Evolutionary conservation across 1,284 basidiomycete genomes (phyloP).

Genomic region (Cryptococcus jaspeensis): DNA sequence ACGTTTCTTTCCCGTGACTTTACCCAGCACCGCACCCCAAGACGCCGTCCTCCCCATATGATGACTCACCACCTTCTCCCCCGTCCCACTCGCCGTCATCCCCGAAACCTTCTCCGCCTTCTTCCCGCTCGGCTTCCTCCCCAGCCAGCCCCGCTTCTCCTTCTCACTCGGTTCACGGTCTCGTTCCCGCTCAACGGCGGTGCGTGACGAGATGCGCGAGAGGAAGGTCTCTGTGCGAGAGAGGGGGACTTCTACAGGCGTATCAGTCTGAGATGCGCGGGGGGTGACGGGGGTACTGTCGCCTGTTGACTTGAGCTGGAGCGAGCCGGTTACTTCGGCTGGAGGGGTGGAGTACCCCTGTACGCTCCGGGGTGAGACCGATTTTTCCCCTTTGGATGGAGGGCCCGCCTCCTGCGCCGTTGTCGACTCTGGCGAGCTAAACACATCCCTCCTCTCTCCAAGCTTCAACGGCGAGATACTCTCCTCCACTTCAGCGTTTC

Average conservation of each 20-base stretch:
- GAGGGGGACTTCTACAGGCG: background rate
- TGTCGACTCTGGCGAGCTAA: no score
- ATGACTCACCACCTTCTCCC: background rate
- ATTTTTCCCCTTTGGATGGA: no score
- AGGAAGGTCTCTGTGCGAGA: constrained; percentile 1
- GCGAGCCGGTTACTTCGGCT: no score
- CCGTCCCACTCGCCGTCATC: background rate
- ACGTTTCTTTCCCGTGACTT: constrained; percentile 13
- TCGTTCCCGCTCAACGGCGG: no score
- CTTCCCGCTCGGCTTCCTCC: constrained; percentile 10
- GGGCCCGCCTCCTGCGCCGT: no score
- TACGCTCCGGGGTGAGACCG: no score
- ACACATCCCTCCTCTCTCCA: no score
- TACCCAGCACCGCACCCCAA: constrained; percentile 12
- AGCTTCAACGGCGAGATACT: background rate
- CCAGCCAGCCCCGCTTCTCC: constrained; percentile 14
- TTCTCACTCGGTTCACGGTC: background rate
- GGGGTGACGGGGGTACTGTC: background rate
- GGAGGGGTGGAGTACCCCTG: no score
- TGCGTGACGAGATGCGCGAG: background rate
- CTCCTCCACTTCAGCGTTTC: background rate
- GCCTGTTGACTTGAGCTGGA: background rate
- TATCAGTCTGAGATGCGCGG: background rate
- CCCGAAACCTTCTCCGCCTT: background rate
- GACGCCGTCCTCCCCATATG: constrained; percentile 4